phyloP scores from a whole-genome alignment of 2,329 filamentous ascomycete species.

The Orbilia javanica region DNA sequence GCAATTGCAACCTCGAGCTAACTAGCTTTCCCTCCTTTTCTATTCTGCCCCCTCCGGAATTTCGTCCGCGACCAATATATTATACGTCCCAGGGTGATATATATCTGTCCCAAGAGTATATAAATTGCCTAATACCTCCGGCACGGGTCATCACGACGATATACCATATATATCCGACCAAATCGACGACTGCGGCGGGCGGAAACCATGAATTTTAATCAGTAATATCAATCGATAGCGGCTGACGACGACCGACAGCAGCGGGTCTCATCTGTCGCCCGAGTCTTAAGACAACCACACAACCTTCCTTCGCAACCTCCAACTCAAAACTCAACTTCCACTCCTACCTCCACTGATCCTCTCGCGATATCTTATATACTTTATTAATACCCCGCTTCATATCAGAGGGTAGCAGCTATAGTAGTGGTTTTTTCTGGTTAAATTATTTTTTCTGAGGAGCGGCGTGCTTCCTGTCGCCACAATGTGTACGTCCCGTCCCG shows the following conservation, averaged over 20 bases:
- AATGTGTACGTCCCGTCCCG: conserved; percentile 39
- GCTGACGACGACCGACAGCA: conserved; percentile 44
- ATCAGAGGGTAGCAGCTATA: background rate
- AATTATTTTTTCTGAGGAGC: conserved; percentile 2
- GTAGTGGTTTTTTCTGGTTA: background rate
- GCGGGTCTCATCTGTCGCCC: conserved; percentile 13
- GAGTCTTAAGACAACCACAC: conserved; percentile 19
- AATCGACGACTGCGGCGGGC: conserved; percentile 6
- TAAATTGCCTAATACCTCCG: background rate
- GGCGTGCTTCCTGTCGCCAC: conserved; percentile 31
- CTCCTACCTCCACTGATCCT: background rate
- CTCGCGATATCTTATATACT: background rate
- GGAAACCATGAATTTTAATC: conserved; percentile 20
- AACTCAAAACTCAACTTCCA: background rate
- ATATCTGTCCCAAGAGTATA: background rate
- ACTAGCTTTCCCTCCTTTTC: conserved; percentile 19
- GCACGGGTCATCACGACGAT: background rate
- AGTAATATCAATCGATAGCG: background rate
- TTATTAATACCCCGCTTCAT: background rate
- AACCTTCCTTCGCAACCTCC: background rate
- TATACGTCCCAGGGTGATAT: too few species aligned
- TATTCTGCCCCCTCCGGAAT: background rate
- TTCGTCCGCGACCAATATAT: background rate
- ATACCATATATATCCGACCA: background rate
- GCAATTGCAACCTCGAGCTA: background rate